Conservation (phyloP, 371 early-diverging fungal species). For the Actinomortierella ambigua region DNA sequence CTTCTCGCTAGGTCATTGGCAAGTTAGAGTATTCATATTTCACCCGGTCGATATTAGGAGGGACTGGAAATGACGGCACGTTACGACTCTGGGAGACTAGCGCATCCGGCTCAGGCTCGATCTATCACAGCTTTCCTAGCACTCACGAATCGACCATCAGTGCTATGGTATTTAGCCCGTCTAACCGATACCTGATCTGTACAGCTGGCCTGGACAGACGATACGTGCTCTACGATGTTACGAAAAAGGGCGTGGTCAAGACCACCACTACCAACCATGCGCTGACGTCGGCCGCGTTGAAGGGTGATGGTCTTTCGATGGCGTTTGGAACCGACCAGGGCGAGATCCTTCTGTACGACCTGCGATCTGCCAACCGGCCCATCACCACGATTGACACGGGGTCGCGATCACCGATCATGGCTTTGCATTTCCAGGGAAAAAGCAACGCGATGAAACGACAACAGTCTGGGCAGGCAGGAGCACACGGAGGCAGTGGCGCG, state of each 20-base stretch:
- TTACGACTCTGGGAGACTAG: constrained; percentile 60
- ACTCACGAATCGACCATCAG: constrained; percentile 53
- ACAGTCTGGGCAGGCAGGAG: constrained; percentile 13
- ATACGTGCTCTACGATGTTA: constrained; percentile 54
- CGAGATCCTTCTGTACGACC: constrained; percentile 45
- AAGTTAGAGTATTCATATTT: constrained; percentile 47
- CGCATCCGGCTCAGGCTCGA: constrained; percentile 29
- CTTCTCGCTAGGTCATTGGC: constrained; percentile 30
- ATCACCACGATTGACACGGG: constrained; percentile 35
- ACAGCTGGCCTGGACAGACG: constrained; percentile 56
- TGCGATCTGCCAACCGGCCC: constrained; percentile 41
- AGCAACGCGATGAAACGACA: constrained; percentile 14
- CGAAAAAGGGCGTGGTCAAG: constrained; percentile 42
- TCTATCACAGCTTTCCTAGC: constrained; percentile 41
- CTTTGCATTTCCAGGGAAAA: constrained; percentile 47
- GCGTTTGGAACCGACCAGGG: constrained; percentile 52
- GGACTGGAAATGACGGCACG: constrained; percentile 55
- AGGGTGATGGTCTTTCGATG: constrained; percentile 48
- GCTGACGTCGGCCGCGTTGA: constrained; percentile 49
- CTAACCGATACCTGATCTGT: constrained; percentile 54
- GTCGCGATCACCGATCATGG: constrained; percentile 26
- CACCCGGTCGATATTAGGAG: constrained; percentile 50
- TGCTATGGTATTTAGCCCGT: constrained; percentile 57
- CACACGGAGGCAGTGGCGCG: background rate
- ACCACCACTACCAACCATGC: constrained; percentile 33